phyloP scores from a whole-genome alignment of 2,329 filamentous ascomycete species.

The Xylaria sp. region DNA sequence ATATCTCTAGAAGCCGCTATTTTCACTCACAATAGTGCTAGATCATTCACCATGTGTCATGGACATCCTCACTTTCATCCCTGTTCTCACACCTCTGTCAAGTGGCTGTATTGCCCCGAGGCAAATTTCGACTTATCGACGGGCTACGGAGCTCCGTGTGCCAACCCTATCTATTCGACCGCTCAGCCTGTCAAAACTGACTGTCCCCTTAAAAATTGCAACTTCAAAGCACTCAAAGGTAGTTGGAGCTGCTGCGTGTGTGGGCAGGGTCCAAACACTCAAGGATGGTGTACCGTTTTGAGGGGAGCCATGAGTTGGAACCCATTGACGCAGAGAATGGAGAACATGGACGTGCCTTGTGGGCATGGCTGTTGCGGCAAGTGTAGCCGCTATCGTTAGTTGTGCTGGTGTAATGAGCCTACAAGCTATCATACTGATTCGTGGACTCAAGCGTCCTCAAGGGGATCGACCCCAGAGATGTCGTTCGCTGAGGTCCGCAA shows the following conservation, averaged over 20 bases:
- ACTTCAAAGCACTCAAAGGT: slow-evolving; percentile 61
- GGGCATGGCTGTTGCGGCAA: slow-evolving; percentile 65
- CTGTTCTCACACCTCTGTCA: slow-evolving; percentile 66
- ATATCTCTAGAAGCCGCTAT: slow-evolving; percentile 4
- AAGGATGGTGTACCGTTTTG: slow-evolving; percentile 64
- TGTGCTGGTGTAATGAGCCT: neutral
- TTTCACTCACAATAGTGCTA: slow-evolving; percentile 6
- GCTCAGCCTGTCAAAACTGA: slow-evolving; percentile 57
- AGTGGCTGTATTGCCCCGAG: slow-evolving; percentile 65
- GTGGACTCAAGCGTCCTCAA: slow-evolving; percentile 49
- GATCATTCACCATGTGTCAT: slow-evolving; percentile 60
- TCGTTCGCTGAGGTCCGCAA: slow-evolving; percentile 54
- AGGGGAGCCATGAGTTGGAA: slow-evolving; percentile 45
- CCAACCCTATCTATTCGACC: slow-evolving; percentile 60
- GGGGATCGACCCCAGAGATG: slow-evolving; percentile 52
- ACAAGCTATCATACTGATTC: slow-evolving; percentile 26
- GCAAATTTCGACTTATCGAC: slow-evolving; percentile 62
- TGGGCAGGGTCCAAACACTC: slow-evolving; percentile 61
- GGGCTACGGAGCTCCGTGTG: slow-evolving; percentile 62
- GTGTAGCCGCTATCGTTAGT: slow-evolving; percentile 60
- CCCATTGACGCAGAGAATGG: slow-evolving; percentile 45
- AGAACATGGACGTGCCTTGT: slow-evolving; percentile 57
- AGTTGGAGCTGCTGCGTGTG: slow-evolving; percentile 67
- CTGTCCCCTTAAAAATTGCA: slow-evolving; percentile 64
- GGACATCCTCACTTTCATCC: slow-evolving; percentile 64